Percentiles rank a stretch among this genome's conserved stretches.
phyloP scores from a whole-genome alignment of 768 basidiomycete genomes.

The Mycena leptocephala region DNA sequence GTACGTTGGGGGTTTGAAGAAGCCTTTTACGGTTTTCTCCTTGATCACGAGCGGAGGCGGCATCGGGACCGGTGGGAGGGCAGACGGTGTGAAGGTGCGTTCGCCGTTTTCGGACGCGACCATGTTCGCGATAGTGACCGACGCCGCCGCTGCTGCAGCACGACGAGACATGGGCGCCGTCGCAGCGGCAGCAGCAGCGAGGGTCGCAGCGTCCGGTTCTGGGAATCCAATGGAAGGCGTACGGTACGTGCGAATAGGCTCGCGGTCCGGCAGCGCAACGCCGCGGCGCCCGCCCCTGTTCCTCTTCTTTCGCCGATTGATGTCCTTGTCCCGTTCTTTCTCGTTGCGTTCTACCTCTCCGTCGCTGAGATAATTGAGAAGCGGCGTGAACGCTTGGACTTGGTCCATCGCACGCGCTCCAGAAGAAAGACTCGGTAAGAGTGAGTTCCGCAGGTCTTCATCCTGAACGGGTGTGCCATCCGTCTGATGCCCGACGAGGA shows the following conservation, averaged over 20 bases:
- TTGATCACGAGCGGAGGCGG: constrained; percentile 62
- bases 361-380: constrained; percentile 91
- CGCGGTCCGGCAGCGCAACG: constrained; percentile 91
- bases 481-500: constrained; percentile 90
- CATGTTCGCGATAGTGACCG: constrained; percentile 89
- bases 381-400: constrained; percentile 86
- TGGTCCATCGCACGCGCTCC: constrained; percentile 86
- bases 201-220: constrained; percentile 79
- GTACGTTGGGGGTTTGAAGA: constrained; percentile 82
- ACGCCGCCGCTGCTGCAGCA: constrained; percentile 90
- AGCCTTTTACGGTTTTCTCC: constrained; percentile 79
- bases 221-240: constrained; percentile 92
- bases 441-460: constrained; percentile 92
- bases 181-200: constrained; percentile 77
- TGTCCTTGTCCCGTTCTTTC: constrained; percentile 94
- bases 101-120: constrained; percentile 91
- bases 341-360: constrained; percentile 93
- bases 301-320: constrained; percentile 87
- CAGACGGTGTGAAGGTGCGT: constrained; percentile 68
- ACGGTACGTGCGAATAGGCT: constrained; percentile 92
- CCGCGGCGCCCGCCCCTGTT: constrained; percentile 88
- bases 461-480: constrained; percentile 87
- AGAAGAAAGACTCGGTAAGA: constrained; percentile 87
- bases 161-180: constrained; percentile 81
- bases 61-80: constrained; percentile 51